Conservation (phyloP, 2,329 filamentous ascomycete species). For the Xylariales sp. region DNA sequence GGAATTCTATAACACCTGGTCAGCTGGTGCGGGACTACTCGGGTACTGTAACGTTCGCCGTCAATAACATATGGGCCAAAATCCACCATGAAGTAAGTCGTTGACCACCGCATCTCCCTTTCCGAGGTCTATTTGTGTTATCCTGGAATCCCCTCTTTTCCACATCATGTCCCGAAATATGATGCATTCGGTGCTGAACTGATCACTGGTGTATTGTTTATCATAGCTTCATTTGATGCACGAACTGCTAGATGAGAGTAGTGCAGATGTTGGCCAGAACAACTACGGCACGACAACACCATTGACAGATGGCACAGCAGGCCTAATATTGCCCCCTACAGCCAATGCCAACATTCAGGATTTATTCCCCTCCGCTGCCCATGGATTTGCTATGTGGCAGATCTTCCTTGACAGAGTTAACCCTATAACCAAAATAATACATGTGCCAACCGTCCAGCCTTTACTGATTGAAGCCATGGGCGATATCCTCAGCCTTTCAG, state of each 20-base stretch:
- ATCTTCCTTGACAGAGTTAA: conserved; percentile 71
- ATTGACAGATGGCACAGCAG: conserved; percentile 48
- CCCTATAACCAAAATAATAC: conserved; percentile 53
- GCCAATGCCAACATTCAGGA: conserved; percentile 36
- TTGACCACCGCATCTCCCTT: too few species aligned
- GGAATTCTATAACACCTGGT: conserved; percentile 43
- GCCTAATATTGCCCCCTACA: conserved; percentile 43
- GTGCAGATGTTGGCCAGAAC: conserved; percentile 44
- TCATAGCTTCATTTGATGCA: conserved; percentile 34
- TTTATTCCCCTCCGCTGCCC: conserved; percentile 60
- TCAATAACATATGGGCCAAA: conserved; percentile 49
- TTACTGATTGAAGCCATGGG: conserved; percentile 59
- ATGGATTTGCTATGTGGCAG: conserved; percentile 71
- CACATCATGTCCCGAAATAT: too few species aligned
- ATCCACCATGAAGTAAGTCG: conserved; percentile 55
- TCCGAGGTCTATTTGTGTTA: too few species aligned
- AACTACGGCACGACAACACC: conserved; percentile 32
- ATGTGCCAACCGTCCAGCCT: conserved; percentile 65
- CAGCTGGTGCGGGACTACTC: conserved; percentile 53
- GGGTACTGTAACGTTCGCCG: conserved; percentile 51
- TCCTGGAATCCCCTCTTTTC: too few species aligned
- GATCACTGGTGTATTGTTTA: too few species aligned
- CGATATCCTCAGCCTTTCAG: conserved; percentile 48
- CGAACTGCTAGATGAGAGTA: conserved; percentile 57
- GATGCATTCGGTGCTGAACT: too few species aligned